A percentile compares a stretch with the other conserved stretches of the same genome.
Evolutionary conservation across 2,329 filamentous ascomycete genomes (phyloP).

Genomic region (Botrytis byssoidea): DNA sequence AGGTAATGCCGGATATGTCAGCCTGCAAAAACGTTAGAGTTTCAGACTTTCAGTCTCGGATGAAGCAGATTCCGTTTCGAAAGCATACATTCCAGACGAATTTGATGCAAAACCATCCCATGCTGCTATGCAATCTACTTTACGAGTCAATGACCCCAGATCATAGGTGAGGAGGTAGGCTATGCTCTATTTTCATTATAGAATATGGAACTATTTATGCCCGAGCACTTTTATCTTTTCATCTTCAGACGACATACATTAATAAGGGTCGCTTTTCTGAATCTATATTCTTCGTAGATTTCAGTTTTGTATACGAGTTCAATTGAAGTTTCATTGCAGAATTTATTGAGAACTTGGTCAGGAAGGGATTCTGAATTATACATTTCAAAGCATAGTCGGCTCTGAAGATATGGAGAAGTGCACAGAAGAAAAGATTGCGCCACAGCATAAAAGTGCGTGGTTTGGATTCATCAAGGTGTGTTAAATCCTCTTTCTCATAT

Average conservation of each 20-base stretch:
- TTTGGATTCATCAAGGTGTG: slow-evolving; percentile 38
- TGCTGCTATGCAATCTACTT: background rate
- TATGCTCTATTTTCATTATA: background rate
- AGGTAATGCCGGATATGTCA: background rate
- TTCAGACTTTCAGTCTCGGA: slow-evolving; percentile 14
- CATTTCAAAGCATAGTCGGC: background rate
- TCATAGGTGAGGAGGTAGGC: slow-evolving; percentile 1
- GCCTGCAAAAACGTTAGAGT: background rate
- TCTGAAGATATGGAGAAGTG: slow-evolving; percentile 11
- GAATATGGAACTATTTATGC: background rate
- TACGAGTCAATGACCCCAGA: background rate
- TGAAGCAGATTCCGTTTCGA: slow-evolving; percentile 13
- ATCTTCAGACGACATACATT: background rate
- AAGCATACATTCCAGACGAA: slow-evolving; percentile 7
- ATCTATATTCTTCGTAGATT: background rate
- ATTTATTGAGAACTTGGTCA: background rate
- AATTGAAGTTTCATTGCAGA: background rate
- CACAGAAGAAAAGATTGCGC: slow-evolving; percentile 28
- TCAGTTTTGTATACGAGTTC: background rate
- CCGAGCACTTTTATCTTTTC: background rate
- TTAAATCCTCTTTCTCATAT: background rate
- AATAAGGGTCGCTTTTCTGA: background rate
- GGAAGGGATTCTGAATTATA: background rate
- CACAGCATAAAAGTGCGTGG: slow-evolving; percentile 34
- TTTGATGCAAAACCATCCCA: background rate